Base-by-base conservation (phyloP, 1,284 basidiomycete genomes). In the Trametes hirsuta region DNA sequence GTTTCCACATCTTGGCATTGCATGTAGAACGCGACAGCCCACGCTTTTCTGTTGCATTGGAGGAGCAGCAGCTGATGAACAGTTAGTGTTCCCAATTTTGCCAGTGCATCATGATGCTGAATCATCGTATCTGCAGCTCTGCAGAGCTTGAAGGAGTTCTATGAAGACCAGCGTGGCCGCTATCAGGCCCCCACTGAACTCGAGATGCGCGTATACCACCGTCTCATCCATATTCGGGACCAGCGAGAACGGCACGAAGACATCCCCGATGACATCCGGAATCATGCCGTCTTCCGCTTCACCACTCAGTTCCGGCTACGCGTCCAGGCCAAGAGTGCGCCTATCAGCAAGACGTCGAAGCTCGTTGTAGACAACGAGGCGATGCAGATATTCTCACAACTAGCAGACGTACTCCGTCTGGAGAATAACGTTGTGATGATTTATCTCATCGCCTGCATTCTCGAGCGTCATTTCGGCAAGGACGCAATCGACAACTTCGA, bases 121-220 rank as follows among this genome's bases (percentile, higher is more conserved):
- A 22, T 35, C 30, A 2, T 46, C 22, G 10, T 39, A 42, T 35
- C 54, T 35, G n/a, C 66, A 96, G 94, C 94, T 22, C 83, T 98
- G 40, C 91, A 93, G 69, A 94, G 90, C 69, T 81, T 98, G 49
- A 94, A 94, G 72, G 94, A 98, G 71, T 96, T 94, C 69, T 97
- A 98, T 73, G 90, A 94, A 68, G 96, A 98, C 61, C 85, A 93
- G 57, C 81, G 89, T 14, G 83, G 81, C 11, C 76, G 77, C 18
- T 87, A 87, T 41, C 71, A 88, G 51, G 90, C 89, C 6, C 86
- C 91, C 0, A 91, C 91, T 56, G 95, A 98, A 72, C 85, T 97
- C 48, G 97, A 99, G 75, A 97, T 99, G 85, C 88, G 94, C 21
- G 90, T 97, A 0, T 98, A 98, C 77, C 93, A 97, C 72, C 86